Evolutionary conservation across 2,329 filamentous ascomycete genomes (phyloP).

Genomic region (Talaromyces funiculosus): DNA sequence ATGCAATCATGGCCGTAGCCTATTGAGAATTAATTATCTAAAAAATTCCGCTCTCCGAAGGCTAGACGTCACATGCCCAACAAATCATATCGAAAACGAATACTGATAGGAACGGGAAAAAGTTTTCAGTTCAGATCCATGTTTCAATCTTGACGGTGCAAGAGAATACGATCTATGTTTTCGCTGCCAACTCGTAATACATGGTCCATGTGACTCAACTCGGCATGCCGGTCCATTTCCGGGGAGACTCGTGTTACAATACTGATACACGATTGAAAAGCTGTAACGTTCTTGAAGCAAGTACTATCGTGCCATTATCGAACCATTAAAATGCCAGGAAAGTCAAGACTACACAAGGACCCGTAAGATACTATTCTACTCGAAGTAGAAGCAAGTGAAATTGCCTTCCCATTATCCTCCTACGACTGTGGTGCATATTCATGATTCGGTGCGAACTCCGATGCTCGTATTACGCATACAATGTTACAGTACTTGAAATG

Average conservation of each 20-base stretch:
- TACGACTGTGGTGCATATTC: not conserved
- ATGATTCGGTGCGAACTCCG: not conserved
- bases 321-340: not conserved
- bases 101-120: not conserved
- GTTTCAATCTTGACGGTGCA: too few species aligned
- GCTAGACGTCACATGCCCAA: conserved; percentile 6
- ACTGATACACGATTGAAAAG: not conserved
- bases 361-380: not conserved
- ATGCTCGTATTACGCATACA: not conserved
- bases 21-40: not conserved
- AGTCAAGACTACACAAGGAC: not conserved
- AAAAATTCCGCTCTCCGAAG: not conserved
- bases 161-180: too few species aligned
- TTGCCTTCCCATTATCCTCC: conserved; percentile 27
- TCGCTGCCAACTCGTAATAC: not conserved
- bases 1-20: not conserved
- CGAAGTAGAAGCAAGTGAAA: conserved; percentile 24
- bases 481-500: not conserved
- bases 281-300: not conserved
- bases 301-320: not conserved
- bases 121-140: not conserved
- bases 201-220: not conserved
- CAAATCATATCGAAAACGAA: not conserved
- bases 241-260: not conserved
- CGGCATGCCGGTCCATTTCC: not conserved